Percentiles rank a stretch among this genome's conserved stretches.
These are phyloP conservation scores for Coniochaeta sp. DNA, from an alignment of 2,329 filamentous ascomycete species.

Conservation along the genomic window DNA sequence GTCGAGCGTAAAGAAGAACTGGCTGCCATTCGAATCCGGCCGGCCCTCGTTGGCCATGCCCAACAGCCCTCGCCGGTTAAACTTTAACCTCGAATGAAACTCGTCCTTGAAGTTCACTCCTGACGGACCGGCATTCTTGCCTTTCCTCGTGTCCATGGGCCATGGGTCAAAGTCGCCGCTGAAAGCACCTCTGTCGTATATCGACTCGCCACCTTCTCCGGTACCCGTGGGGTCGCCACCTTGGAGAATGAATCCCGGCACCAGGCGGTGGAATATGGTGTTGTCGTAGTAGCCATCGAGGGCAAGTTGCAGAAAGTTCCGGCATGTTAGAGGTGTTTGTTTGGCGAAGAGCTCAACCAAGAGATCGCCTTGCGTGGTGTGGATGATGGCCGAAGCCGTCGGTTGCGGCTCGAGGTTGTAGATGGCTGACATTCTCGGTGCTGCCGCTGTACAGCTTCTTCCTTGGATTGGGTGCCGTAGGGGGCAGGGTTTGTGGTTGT, in stretches of 20 bases:
- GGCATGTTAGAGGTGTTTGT: slow-evolving; percentile 82
- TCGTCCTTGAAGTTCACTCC: slow-evolving; percentile 71
- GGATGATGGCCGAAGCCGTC: slow-evolving; percentile 83
- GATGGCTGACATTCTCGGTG: slow-evolving; percentile 65
- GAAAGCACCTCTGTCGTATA: slow-evolving; percentile 78
- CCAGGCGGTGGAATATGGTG: slow-evolving; percentile 88
- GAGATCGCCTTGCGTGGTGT: slow-evolving; percentile 85
- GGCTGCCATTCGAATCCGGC: slow-evolving; percentile 79
- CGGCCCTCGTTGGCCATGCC: slow-evolving; percentile 91
- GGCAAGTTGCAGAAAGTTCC: slow-evolving; percentile 93
- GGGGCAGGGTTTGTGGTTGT: neutral
- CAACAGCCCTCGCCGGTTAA: slow-evolving; percentile 81
- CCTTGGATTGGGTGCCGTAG: neutral
- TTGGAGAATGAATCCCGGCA: slow-evolving; percentile 88
- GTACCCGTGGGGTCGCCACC: slow-evolving; percentile 93
- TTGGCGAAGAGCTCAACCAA: slow-evolving; percentile 91
- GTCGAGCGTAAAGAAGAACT: slow-evolving; percentile 93
- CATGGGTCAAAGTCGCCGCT: slow-evolving; percentile 65
- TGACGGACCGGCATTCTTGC: slow-evolving; percentile 50
- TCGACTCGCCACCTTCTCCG: slow-evolving; percentile 84
- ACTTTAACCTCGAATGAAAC: slow-evolving; percentile 85
- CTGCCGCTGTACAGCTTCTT: neutral
- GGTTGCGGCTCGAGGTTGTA: slow-evolving; percentile 95
- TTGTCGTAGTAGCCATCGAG: slow-evolving; percentile 93
- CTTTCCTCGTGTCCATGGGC: slow-evolving; percentile 60